Evolutionary conservation across 2,329 filamentous ascomycete genomes (phyloP), one percentile per base, ranked within the genome.

Genomic region (Aspergillus sergii): DNA sequence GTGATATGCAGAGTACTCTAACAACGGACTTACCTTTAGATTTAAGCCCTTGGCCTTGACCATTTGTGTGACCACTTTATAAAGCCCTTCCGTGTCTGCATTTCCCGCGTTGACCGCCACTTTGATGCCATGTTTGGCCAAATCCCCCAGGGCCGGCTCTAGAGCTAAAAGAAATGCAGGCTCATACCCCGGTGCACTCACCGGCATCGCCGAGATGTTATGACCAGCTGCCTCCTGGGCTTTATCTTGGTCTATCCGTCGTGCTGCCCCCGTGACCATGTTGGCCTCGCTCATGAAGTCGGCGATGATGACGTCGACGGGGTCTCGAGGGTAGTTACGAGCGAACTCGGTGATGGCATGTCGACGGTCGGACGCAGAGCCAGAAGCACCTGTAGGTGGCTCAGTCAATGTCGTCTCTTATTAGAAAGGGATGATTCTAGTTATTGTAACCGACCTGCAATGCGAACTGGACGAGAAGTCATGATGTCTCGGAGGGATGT

Each of bases 261-360:
- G 64, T 39, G 64, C 68, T n/a, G 69, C 69, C 12, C 62, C 66
- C 11, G 73, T 74, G 26, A 84, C 82, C 77, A 87, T 85, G 70
- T 86, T 87, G 65, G 81, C 79, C 63, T 83, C 81, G 61, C 78
- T 80, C 76, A 83, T 81, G 70, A 80, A 82, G 66, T 83, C 80
- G 5, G 78, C 78, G 57, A 81, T 81, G 53, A 82, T 80, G 6
- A 82, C 78, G 70, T 83, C 80, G 34, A 82, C 74, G 4, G 81
- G 79, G 32, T 84, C 83, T 16, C 75, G 75, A 8, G 76, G 71
- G 55, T 78, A 68, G 59, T 80, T 75, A 26, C 67, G 74, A 21
- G 80, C 80, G 64, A 82, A 80, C 34, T 78, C 74, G 30, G 77
- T 72, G 54, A 82, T 78, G 28, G 78, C 80, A 77, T 81, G 78